Percentiles rank a stretch among this genome's conserved stretches.
phyloP scores from a whole-genome alignment of 148 eudicot species.

The Linanthus parryae region DNA sequence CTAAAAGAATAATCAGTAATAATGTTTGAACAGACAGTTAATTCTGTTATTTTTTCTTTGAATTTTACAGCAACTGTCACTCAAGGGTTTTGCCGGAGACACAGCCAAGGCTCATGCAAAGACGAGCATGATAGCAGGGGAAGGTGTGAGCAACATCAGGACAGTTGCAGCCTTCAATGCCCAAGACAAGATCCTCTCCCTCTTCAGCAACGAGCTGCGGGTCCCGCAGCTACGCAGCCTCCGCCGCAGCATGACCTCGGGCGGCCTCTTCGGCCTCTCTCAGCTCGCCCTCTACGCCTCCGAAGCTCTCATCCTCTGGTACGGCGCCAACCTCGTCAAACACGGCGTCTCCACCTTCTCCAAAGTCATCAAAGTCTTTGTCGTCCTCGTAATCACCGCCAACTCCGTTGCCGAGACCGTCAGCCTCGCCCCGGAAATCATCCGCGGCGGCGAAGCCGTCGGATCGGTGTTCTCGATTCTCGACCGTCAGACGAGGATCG shows the following conservation, averaged over 20 bases:
- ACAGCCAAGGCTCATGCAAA: slow-evolving; percentile 99
- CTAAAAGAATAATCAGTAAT: no score
- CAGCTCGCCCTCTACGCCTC: slow-evolving; percentile 93
- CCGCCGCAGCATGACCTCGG: slow-evolving; percentile 68
- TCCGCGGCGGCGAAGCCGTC: slow-evolving; percentile 92
- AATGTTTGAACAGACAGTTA: slow-evolving; percentile 3
- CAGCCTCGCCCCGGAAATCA: slow-evolving; percentile 95
- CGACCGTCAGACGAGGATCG: slow-evolving; percentile 71
- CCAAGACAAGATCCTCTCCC: slow-evolving; percentile 74
- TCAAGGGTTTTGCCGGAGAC: slow-evolving; percentile 99
- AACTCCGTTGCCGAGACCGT: slow-evolving; percentile 98
- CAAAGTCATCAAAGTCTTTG: slow-evolving; percentile 88
- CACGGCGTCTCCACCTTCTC: slow-evolving; percentile 87
- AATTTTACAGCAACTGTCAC: slow-evolving; percentile 76
- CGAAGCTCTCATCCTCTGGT: slow-evolving; percentile 95
- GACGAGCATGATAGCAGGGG: slow-evolving; percentile 99
- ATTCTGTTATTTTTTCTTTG: slow-evolving; percentile 11
- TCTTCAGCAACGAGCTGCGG: slow-evolving; percentile 69
- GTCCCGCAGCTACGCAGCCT: slow-evolving; percentile 71
- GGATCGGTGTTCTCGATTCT: slow-evolving; percentile 83
- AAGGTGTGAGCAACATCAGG: slow-evolving; percentile 95
- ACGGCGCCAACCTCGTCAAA: slow-evolving; percentile 86
- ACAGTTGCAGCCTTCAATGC: slow-evolving; percentile 99
- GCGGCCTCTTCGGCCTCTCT: slow-evolving; percentile 85
- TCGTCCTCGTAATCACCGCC: slow-evolving; percentile 89